These are phyloP conservation scores for Cyberlindnera veronae DNA, from an alignment of 805 yeast species.

Conservation along the genomic window DNA sequence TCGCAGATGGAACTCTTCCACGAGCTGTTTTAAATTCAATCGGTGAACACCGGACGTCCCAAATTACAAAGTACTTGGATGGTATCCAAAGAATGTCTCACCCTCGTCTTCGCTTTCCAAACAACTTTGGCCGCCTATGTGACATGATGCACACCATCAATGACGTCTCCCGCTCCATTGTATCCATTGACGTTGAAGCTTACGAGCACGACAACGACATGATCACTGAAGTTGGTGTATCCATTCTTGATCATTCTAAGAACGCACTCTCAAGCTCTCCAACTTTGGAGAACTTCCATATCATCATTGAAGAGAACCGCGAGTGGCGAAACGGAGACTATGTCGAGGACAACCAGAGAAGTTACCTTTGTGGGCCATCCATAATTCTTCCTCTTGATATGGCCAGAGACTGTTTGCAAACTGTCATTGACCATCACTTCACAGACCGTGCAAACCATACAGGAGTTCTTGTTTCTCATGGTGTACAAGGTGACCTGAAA, in stretches of 20 bases:
- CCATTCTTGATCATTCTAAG: constrained; percentile 52
- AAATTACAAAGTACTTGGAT: too few relatives aligned
- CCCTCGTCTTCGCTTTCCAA: constrained; percentile 14
- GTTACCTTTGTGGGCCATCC: constrained; percentile 50
- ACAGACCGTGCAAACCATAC: constrained; percentile 28
- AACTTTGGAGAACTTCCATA: constrained; percentile 37
- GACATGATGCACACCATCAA: constrained; percentile 12
- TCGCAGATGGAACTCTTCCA: too few relatives aligned
- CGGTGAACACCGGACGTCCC: too few relatives aligned
- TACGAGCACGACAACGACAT: constrained; percentile 40
- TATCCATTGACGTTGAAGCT: constrained; percentile 56
- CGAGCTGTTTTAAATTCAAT: too few relatives aligned
- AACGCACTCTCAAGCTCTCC: constrained; percentile 40
- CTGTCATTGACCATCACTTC: constrained; percentile 43
- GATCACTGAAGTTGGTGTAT: constrained; percentile 56
- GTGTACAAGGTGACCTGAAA: constrained; percentile 48
- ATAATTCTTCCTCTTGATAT: constrained; percentile 35
- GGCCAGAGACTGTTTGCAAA: too few relatives aligned
- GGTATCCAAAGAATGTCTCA: too few relatives aligned
- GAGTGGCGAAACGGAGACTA: constrained; percentile 46
- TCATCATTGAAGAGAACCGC: constrained; percentile 43
- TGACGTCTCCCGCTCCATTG: constrained; percentile 15
- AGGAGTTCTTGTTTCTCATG: constrained; percentile 57
- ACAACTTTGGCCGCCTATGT: constrained; percentile 6
- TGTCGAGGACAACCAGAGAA: constrained; percentile 51